Percentiles rank a stretch among this genome's conserved stretches.
Evolutionary conservation across 306 rosid genomes (phyloP).

Genomic region (Cercis canadensis): DNA sequence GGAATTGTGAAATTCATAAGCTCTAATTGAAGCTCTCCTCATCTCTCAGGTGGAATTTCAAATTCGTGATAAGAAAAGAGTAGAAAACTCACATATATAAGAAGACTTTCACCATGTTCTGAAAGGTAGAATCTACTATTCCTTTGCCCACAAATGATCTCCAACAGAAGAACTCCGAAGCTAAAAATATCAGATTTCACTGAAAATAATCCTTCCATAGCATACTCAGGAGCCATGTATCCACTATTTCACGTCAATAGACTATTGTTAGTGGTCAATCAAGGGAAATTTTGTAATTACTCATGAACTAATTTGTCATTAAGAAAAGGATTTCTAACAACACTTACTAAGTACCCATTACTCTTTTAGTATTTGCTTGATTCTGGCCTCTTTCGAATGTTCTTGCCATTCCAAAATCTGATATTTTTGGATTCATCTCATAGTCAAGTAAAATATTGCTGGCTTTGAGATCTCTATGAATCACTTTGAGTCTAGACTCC

Average conservation of each 20-base stretch:
- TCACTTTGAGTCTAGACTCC: constrained; percentile 48
- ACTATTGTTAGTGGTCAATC: background rate
- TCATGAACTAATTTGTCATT: background rate
- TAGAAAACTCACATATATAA: constrained; percentile 18
- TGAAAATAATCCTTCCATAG: constrained; percentile 35
- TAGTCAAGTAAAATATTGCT: constrained; percentile 50
- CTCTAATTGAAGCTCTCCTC: background rate
- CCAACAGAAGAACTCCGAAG: constrained; percentile 32
- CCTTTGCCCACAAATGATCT: constrained; percentile 32
- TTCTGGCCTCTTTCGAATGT: constrained; percentile 41
- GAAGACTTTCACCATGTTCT: constrained; percentile 20
- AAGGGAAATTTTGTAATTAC: too few relatives aligned
- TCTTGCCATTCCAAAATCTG: constrained; percentile 61
- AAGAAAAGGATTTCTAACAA: background rate
- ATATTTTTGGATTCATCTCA: constrained; percentile 56
- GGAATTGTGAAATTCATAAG: background rate
- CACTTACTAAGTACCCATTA: constrained; percentile 59
- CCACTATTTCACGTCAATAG: constrained; percentile 27
- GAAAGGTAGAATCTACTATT: constrained; percentile 18
- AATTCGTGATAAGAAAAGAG: background rate
- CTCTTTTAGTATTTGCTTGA: constrained; percentile 45
- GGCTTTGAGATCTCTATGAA: constrained; percentile 59
- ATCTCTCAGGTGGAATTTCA: background rate
- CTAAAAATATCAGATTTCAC: constrained; percentile 35
- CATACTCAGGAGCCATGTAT: constrained; percentile 48